Percentiles rank a stretch among this genome's conserved stretches.
Evolutionary conservation across 2,329 filamentous ascomycete genomes (phyloP).

Genomic region (Epichloe sibirici): DNA sequence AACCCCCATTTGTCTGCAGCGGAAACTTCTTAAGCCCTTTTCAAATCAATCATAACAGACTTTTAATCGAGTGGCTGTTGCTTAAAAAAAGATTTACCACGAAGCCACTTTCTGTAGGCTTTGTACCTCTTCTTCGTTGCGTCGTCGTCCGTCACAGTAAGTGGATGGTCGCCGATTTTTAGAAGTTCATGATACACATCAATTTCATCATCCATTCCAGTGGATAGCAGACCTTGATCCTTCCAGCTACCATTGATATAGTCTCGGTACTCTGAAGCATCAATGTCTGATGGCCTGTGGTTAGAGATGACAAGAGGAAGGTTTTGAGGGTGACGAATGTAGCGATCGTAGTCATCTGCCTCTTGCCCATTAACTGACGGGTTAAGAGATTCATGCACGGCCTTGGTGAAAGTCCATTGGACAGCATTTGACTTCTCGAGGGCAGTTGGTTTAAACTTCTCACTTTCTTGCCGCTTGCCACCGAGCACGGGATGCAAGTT

Average conservation of each 20-base stretch:
- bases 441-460: slow-evolving; percentile 41
- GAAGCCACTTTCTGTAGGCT: slow-evolving; percentile 88
- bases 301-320: slow-evolving; percentile 70
- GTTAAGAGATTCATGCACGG: slow-evolving; percentile 75
- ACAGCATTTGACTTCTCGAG: slow-evolving; percentile 71
- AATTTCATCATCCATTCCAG: slow-evolving; percentile 32
- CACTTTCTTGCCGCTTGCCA: slow-evolving; percentile 1
- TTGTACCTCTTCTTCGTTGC: slow-evolving; percentile 89
- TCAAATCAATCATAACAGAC: not conserved
- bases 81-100: slow-evolving; percentile 92
- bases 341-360: slow-evolving; percentile 75
- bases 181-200: slow-evolving; percentile 65
- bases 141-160: slow-evolving; percentile 83
- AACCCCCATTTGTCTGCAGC: not conserved
- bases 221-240: slow-evolving; percentile 41
- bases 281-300: slow-evolving; percentile 47
- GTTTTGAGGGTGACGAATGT: slow-evolving; percentile 79
- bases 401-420: slow-evolving; percentile 79
- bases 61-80: slow-evolving; percentile 56
- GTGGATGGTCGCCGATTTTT: slow-evolving; percentile 63
- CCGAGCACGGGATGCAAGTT: not conserved
- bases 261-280: slow-evolving; percentile 60
- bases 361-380: slow-evolving; percentile 68
- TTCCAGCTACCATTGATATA: slow-evolving; percentile 63
- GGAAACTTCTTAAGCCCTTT: not conserved